Evolutionary conservation across 2,329 filamentous ascomycete species (phyloP), one percentile per base, ranked within the genome.

Genomic region (Alternaria sp.): DNA sequence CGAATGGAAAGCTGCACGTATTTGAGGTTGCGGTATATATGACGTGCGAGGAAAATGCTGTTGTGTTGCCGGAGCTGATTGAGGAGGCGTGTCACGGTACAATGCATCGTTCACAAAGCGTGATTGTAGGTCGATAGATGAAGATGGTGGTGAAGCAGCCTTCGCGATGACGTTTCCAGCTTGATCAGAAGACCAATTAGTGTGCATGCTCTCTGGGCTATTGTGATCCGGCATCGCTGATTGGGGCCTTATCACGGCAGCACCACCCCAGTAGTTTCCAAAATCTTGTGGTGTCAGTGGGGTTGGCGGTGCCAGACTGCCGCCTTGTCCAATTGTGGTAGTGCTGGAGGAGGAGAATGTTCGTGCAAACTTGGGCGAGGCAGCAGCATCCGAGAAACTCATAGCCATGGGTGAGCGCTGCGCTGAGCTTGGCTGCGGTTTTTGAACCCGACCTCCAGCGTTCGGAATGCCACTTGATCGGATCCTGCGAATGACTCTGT

Each of bases 1-100:
- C 2, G 74, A 75, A 42, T 74, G 73, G 36, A 73, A 76, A n/a
- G 67, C 73, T 46, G 67, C 52, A 29, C 67, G 70, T 58, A 70
- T 68, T 29, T 76, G 74, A 17, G 74, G 68, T 6, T 71, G 73
- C 34, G 72, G 73, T 70, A 77, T 76, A 54, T 77, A 79, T 7
- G 70, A 63, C 28, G 68, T 69, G 9, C 70, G 70, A 14, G 79
- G 73, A 56, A 83, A 83, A 44, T 70, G 76, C 64, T 81, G 78
- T 60, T 83, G 81, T n/a, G 77, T 79, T 3, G 81, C 80, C 13
- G 81, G 81, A 36, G 81, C 81, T 26, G 81, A 83, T 61, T 83
- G 81, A 7, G 81, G 81, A 36, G 81, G 81, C 4, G 81, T 82
- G 56, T 82, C 80, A 48, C 79, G 80, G 56, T 77, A 79, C 64